phyloP scores from a whole-genome alignment of 495 filamentous ascomycete genomes.

The Penicillium arizonense region DNA sequence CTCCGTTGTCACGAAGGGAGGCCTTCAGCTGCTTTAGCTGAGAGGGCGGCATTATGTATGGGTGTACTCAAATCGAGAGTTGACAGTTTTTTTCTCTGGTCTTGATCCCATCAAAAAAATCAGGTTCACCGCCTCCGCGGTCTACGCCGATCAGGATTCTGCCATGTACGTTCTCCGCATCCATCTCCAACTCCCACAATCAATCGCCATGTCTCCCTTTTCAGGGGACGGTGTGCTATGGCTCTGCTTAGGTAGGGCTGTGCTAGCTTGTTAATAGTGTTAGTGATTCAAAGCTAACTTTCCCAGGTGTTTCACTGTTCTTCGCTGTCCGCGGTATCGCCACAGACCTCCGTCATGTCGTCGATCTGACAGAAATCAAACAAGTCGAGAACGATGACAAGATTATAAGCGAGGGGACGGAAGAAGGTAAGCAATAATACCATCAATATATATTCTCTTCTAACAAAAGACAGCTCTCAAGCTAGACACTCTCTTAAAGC shows the following conservation, averaged over 20 bases:
- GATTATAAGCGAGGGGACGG: slow-evolving; percentile 47
- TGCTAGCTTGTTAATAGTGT: not conserved
- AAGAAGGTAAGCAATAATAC: slow-evolving; percentile 37
- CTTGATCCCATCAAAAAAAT: slow-evolving; percentile 26
- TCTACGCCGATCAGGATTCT: slow-evolving; percentile 24
- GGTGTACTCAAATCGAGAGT: slow-evolving; percentile 4
- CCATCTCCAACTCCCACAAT: slow-evolving; percentile 19
- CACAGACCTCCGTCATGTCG: slow-evolving; percentile 44
- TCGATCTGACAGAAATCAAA: slow-evolving; percentile 49
- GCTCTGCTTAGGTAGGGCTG: slow-evolving; percentile 40
- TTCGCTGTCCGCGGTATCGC: slow-evolving; percentile 46
- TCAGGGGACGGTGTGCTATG: slow-evolving; percentile 44
- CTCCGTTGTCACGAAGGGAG: slow-evolving; percentile 81
- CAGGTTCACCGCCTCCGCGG: slow-evolving; percentile 32
- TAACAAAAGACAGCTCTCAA: slow-evolving; percentile 39
- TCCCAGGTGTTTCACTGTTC: slow-evolving; percentile 44
- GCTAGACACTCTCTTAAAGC: slow-evolving; percentile 48
- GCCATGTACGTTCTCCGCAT: slow-evolving; percentile 35
- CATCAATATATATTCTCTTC: not conserved
- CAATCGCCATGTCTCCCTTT: slow-evolving; percentile 36
- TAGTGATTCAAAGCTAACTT: slow-evolving; percentile 1
- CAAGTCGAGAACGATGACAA: slow-evolving; percentile 44
- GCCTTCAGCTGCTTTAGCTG: slow-evolving; percentile 94
- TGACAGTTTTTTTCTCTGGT: slow-evolving; percentile 20
- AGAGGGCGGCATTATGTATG: slow-evolving; percentile 76